Evolutionary conservation across 2,329 filamentous ascomycete species (phyloP).

Genomic region (Colletotrichum tanaceti): DNA sequence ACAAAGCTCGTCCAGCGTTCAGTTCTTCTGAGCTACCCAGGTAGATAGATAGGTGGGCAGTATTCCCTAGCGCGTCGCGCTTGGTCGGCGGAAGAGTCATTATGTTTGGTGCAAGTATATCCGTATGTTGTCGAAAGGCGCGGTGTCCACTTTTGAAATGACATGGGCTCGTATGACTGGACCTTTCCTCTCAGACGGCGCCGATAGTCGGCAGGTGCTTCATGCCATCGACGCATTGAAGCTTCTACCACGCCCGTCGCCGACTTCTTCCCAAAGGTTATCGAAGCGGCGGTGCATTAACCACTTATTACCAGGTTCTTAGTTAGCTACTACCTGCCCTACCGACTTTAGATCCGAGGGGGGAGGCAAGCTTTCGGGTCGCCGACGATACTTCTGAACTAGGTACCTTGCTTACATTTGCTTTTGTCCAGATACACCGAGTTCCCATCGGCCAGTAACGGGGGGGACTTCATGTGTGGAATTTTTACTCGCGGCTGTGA

Average conservation of each 20-base stretch:
- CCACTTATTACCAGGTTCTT: no score
- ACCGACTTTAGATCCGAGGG: neutral
- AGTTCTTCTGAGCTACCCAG: no score
- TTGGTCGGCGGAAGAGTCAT: slow-evolving; percentile 28
- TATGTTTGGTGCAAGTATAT: slow-evolving; percentile 33
- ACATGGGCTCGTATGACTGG: slow-evolving; percentile 11
- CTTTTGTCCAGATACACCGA: neutral
- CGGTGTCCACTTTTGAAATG: slow-evolving; percentile 15
- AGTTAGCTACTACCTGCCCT: neutral
- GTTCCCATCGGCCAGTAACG: neutral
- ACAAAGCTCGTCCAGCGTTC: neutral
- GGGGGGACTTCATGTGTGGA: neutral
- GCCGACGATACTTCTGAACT: neutral
- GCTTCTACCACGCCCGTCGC: neutral
- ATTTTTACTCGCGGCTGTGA: slow-evolving; percentile 5
- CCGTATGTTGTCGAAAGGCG: slow-evolving; percentile 29
- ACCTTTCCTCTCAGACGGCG: slow-evolving; percentile 15
- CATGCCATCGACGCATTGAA: neutral
- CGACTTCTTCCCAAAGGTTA: neutral
- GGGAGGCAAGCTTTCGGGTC: slow-evolving; percentile 13
- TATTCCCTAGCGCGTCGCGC: slow-evolving; percentile 10
- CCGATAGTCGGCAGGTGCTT: slow-evolving; percentile 29
- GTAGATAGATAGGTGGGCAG: no score
- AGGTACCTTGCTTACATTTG: no score
- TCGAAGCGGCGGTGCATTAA: neutral